Percentiles rank a stretch among this genome's conserved stretches.
Evolutionary conservation across 495 filamentous ascomycete genomes (phyloP).

Genomic region (Lentithecium fluviatile): DNA sequence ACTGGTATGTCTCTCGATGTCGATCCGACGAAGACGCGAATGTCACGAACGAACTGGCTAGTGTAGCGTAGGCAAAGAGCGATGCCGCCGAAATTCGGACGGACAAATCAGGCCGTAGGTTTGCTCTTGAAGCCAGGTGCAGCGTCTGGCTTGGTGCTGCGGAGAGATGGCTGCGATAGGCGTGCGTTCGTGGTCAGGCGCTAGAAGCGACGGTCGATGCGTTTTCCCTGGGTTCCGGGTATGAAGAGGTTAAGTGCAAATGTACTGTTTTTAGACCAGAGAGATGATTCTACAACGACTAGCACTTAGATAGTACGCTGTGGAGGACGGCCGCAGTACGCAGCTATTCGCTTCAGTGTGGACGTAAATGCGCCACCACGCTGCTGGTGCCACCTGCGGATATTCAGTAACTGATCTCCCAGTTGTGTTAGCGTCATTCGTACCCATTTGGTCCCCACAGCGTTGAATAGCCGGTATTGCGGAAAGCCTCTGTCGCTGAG

Average conservation of each 20-base stretch:
- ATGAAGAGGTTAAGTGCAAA: too few species aligned
- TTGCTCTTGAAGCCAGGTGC: neutral
- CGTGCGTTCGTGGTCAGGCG: neutral
- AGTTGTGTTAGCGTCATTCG: conserved; percentile 11
- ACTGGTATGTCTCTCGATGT: neutral
- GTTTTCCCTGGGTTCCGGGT: too few species aligned
- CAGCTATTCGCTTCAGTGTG: neutral
- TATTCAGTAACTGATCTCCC: conserved; percentile 13
- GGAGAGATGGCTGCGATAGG: neutral
- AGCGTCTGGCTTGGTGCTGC: neutral
- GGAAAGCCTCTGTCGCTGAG: neutral
- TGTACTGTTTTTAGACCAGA: too few species aligned
- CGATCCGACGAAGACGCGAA: neutral
- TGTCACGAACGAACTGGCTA: neutral
- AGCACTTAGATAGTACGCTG: too few species aligned
- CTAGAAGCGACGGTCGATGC: too few species aligned
- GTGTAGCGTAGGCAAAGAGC: neutral
- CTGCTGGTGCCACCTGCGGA: conserved; percentile 15
- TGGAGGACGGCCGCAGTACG: too few species aligned
- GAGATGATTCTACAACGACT: too few species aligned
- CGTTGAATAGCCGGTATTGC: neutral
- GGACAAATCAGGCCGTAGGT: neutral
- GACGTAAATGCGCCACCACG: conserved; percentile 12
- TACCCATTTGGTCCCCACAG: neutral
- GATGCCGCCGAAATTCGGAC: neutral